These are phyloP conservation scores for Acacia pycnantha DNA, from an alignment of 331 rosid species.

Conservation along the genomic window DNA sequence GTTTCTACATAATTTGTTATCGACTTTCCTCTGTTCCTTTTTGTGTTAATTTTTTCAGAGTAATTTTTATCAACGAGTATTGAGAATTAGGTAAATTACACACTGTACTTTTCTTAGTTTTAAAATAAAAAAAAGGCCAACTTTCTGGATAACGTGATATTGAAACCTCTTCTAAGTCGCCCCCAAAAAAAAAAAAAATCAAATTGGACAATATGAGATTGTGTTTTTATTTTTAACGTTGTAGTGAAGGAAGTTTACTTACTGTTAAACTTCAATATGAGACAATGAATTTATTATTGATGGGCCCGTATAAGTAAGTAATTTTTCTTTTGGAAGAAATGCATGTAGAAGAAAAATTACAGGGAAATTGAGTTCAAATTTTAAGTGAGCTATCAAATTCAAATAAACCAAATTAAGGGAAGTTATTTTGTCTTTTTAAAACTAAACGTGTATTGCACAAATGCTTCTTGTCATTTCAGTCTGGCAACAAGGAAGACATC, in stretches of 20 bases:
- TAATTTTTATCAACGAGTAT: not conserved
- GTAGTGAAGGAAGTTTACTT: not conserved
- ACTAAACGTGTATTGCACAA: not conserved
- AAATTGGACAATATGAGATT: not conserved
- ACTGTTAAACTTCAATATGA: not conserved
- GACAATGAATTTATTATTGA: not conserved
- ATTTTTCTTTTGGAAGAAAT: not conserved
- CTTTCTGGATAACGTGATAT: not conserved
- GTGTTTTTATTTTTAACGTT: not conserved
- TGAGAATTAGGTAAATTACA: not conserved
- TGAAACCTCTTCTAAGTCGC: not conserved
- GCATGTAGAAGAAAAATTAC: not conserved
- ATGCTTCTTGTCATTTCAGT: slow-evolving; percentile 49
- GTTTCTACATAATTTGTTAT: slow-evolving; percentile 35
- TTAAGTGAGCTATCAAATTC: not conserved
- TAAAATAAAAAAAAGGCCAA: not conserved
- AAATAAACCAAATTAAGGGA: not conserved
- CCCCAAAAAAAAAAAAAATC: not conserved
- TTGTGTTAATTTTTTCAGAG: not conserved
- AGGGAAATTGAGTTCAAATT: not conserved
- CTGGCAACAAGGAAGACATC: slow-evolving; percentile 79
- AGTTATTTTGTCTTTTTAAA: not conserved
- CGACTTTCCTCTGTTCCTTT: not conserved
- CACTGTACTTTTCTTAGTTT: not conserved
- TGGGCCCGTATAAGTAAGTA: not conserved